Conservation (phyloP, 495 filamentous ascomycete genomes). For the Penicillium cosmopolitanum region DNA sequence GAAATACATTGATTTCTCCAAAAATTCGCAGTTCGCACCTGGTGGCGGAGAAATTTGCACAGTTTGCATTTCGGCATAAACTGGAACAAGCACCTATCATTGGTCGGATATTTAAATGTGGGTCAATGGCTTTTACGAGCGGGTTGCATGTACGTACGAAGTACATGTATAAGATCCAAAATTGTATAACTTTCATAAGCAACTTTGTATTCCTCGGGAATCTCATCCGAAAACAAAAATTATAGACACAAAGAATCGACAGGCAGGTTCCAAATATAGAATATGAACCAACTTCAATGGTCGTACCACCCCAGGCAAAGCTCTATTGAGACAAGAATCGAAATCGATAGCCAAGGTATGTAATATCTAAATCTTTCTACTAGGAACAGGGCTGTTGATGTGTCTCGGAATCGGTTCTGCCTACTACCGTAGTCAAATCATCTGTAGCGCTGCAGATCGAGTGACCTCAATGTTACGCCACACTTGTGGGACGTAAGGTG, state of each 20-base stretch:
- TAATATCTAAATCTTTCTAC: neutral
- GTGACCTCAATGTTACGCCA: neutral
- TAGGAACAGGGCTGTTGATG: conserved; percentile 15
- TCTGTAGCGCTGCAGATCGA: neutral
- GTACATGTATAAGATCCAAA: too few species aligned
- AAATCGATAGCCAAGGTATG: neutral
- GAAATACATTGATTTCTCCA: conserved; percentile 9
- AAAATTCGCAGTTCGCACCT: conserved; percentile 14
- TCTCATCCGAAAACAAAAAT: too few species aligned
- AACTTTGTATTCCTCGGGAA: too few species aligned
- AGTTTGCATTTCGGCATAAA: conserved; percentile 8
- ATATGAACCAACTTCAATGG: too few species aligned
- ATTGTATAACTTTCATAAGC: too few species aligned
- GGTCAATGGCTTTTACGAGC: neutral
- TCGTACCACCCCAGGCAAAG: too few species aligned
- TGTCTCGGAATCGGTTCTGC: conserved; percentile 10
- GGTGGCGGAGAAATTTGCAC: conserved; percentile 17
- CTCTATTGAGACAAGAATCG: neutral
- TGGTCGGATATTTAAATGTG: neutral
- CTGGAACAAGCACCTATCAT: conserved; percentile 2
- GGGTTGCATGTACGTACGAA: too few species aligned
- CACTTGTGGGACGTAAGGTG: conserved; percentile 7
- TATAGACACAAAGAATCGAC: too few species aligned
- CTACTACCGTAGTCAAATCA: conserved; percentile 5
- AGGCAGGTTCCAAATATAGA: too few species aligned